Evolutionary conservation across 192 early-diverging fungal species (phyloP).

Genomic region (Tieghemiomyces parasiticus): DNA sequence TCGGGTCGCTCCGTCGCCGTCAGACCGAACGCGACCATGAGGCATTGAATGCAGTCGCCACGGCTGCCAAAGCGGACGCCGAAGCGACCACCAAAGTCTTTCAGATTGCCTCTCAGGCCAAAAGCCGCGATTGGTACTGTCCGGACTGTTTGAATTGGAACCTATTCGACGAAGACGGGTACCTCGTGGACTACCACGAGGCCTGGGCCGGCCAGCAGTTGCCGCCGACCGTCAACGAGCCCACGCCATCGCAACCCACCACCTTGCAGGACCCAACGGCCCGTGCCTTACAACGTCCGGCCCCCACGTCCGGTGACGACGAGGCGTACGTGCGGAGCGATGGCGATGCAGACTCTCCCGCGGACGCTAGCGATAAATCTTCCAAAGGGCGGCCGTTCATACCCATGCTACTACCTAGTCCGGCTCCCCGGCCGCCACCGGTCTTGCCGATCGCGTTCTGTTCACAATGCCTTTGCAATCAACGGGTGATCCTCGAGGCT

Average conservation of each 20-base stretch:
- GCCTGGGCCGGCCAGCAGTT: not conserved
- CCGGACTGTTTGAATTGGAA: not conserved
- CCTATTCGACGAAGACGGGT: not conserved
- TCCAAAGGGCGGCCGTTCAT: too few species aligned
- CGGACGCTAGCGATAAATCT: too few species aligned
- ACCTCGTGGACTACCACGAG: not conserved
- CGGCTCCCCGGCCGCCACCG: too few species aligned
- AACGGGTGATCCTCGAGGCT: not conserved
- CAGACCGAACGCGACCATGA: too few species aligned
- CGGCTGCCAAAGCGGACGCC: too few species aligned
- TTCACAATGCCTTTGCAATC: not conserved
- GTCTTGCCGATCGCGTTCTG: not conserved
- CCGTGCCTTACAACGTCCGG: too few species aligned
- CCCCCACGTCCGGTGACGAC: not conserved
- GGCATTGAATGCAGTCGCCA: too few species aligned
- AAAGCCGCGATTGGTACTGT: not conserved
- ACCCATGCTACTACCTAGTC: not conserved
- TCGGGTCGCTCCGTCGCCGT: too few species aligned
- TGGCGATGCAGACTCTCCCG: not conserved
- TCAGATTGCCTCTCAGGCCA: not conserved
- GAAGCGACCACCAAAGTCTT: too few species aligned
- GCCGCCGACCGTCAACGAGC: not conserved
- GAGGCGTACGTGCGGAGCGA: not conserved
- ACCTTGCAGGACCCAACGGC: not conserved
- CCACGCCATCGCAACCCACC: not conserved